Evolutionary conservation across 2,329 filamentous ascomycete genomes (phyloP).

Genomic region (Chalara sp.): DNA sequence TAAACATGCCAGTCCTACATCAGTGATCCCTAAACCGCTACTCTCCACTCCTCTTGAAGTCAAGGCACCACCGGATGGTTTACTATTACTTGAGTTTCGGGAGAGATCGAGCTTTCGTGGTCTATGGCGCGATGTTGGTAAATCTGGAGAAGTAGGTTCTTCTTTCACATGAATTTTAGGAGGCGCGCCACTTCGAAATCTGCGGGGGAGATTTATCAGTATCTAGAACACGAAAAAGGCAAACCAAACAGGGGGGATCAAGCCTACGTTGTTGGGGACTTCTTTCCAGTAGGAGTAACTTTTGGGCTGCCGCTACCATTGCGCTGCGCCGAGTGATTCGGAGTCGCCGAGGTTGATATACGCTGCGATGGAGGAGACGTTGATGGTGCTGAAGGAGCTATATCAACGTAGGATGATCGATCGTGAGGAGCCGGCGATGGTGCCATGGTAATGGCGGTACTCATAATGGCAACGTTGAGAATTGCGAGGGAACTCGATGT

Average conservation of each 20-base stretch:
- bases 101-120: slow-evolving; percentile 75
- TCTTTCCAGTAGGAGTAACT: slow-evolving; percentile 38
- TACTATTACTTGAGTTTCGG: slow-evolving; percentile 54
- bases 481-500: background rate
- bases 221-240: slow-evolving; percentile 4
- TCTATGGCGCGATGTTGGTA: slow-evolving; percentile 65
- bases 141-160: slow-evolving; percentile 78
- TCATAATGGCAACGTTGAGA: slow-evolving; percentile 42
- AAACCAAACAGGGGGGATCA: background rate
- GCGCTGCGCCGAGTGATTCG: slow-evolving; percentile 39
- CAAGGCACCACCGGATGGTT: slow-evolving; percentile 61
- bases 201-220: slow-evolving; percentile 21
- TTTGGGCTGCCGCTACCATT: slow-evolving; percentile 50
- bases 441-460: slow-evolving; percentile 62
- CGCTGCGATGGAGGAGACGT: slow-evolving; percentile 24
- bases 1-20: slow-evolving; percentile 88
- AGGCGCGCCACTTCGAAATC: slow-evolving; percentile 44
- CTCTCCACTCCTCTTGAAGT: slow-evolving; percentile 61
- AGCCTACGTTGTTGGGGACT: slow-evolving; percentile 56
- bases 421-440: slow-evolving; percentile 62
- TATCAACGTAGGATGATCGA: slow-evolving; percentile 49
- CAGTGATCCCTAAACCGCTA: slow-evolving; percentile 71
- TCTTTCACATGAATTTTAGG: slow-evolving; percentile 95
- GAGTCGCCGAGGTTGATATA: slow-evolving; percentile 30
- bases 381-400: slow-evolving; percentile 30